phyloP scores from a whole-genome alignment of 441 rosid species.

The Bocquillonia castaneifolia region DNA sequence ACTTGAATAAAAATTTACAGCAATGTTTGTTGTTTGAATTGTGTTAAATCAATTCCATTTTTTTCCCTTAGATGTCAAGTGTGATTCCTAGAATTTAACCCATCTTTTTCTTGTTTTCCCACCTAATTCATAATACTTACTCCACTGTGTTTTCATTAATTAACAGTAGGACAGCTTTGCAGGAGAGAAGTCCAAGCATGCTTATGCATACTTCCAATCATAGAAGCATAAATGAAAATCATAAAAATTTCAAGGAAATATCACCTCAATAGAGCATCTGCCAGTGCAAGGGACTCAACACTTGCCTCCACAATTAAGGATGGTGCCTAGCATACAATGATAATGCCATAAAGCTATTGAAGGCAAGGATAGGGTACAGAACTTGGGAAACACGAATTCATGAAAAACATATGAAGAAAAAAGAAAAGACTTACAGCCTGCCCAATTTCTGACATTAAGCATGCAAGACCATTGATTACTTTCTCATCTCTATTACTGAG shows the following conservation, averaged over 20 bases:
- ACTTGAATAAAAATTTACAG: no score
- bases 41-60: no score
- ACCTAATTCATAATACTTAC: no score
- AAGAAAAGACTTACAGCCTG: slow-evolving; percentile 67
- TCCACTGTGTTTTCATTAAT: no score
- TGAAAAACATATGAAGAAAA: neutral
- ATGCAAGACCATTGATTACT: slow-evolving; percentile 77
- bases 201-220: neutral
- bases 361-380: neutral
- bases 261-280: slow-evolving; percentile 82
- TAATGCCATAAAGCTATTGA: slow-evolving; percentile 20
- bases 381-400: neutral
- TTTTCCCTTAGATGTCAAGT: no score
- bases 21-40: no score
- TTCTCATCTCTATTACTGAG: slow-evolving; percentile 65
- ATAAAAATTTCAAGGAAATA: slow-evolving; percentile 14
- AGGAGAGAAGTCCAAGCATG: neutral
- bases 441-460: slow-evolving; percentile 92
- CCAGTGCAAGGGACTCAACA: slow-evolving; percentile 69
- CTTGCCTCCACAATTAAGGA: slow-evolving; percentile 82
- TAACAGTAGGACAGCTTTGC: no score
- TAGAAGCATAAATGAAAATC: neutral
- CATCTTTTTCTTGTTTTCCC: no score
- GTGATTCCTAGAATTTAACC: no score
- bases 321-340: slow-evolving; percentile 59